Evolutionary conservation across 768 basidiomycete genomes (phyloP), one percentile per base, ranked within the genome.

Genomic region (Auricularia cornea): DNA sequence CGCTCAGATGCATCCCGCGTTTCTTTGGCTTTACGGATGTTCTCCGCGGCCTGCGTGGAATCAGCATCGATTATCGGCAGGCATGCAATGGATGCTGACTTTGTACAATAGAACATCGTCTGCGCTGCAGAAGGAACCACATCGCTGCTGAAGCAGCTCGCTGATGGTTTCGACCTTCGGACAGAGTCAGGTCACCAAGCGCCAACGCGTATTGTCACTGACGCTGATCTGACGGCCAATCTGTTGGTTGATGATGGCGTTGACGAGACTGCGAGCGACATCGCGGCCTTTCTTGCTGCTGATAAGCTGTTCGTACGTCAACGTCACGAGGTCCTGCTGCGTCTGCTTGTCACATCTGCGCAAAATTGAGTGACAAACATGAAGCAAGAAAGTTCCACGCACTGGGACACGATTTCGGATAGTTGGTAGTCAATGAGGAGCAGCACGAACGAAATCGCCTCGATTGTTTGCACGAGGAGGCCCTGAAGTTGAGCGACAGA

Each of bases 61-160:
- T 10, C 16, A 14, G 35, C 10, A 38, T 14, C 2, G 16, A 38
- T 38, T 1, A 38, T n/a, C n/a, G n/a, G n/a, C n/a, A 38, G 35
- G 2, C 35, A 38, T 1, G 16, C 10, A 38, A 38, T 8, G 16
- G 35, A 10, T 38, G 8, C 35, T 63, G 68, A 86, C 94, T 81
- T 99, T 99, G 79, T 98, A 98, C 31, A 97, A 75, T 83, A 97
- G 91, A 52, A 99, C 97, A 75, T 99, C 97, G 70, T 98, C 97
- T 2, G 95, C 89, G 68, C 95, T 95, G 74, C 94, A 98, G 82
- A 98, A 98, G 16, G 94, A 92, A 2, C 96, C 95, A 68, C 97
- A 99, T 72, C 94, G 83, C 69, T 91, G 87, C 71, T 98, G 96
- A 41, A 99, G 76, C 51, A 94, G 86, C 69, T 98, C 94, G 72